phyloP scores from a whole-genome alignment of 352 stramenopile species.

The Pythium dissimile region DNA sequence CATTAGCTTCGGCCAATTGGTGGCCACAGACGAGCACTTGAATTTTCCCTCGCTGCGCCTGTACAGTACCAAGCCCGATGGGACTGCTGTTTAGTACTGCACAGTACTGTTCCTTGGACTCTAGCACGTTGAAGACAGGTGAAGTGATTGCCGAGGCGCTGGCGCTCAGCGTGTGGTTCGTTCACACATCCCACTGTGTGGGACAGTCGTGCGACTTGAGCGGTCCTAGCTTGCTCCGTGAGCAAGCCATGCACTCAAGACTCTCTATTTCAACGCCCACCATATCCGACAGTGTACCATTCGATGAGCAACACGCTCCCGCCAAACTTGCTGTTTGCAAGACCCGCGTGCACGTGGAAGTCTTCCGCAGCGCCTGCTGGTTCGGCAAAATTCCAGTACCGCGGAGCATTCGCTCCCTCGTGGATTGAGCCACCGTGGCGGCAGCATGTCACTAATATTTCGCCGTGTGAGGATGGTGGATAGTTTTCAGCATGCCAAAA shows the following conservation, averaged over 20 bases:
- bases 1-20: too few species aligned
- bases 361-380: background rate
- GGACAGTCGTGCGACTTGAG: background rate
- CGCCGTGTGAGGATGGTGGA: constrained; percentile 3
- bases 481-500: background rate
- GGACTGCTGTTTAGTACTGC: too few species aligned
- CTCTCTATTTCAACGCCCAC: too few species aligned
- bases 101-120: background rate
- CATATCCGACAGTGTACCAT: too few species aligned
- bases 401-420: background rate
- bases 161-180: background rate
- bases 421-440: background rate
- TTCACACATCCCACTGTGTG: background rate
- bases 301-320: too few species aligned
- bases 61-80: too few species aligned
- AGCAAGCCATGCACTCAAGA: too few species aligned
- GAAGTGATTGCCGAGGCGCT: background rate
- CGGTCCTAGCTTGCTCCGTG: too few species aligned
- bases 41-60: too few species aligned
- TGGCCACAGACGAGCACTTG: too few species aligned
- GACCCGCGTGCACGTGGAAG: too few species aligned
- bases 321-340: too few species aligned
- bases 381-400: background rate
- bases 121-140: constrained; percentile 4
- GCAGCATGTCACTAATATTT: background rate